A percentile compares a stretch with the other conserved stretches of the same genome.
phyloP scores from a whole-genome alignment of 257 asterid species.

The Primulina huaijiensis region DNA sequence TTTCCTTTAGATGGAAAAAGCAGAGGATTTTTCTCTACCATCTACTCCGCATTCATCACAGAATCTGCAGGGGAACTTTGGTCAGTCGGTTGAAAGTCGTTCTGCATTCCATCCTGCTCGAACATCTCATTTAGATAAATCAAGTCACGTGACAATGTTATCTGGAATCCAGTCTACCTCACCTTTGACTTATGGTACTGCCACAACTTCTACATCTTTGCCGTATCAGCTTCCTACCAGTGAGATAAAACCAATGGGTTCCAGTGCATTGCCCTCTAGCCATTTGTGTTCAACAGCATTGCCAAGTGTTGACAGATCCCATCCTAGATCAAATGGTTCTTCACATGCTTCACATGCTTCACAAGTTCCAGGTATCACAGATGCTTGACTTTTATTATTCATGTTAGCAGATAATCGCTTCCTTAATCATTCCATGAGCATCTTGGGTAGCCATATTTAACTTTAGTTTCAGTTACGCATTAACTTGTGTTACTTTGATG shows the following conservation, averaged over 20 bases:
- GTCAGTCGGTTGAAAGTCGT: conserved; percentile 47
- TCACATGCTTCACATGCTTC: conserved; percentile 46
- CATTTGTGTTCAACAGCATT: conserved; percentile 50
- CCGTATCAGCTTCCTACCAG: conserved; percentile 89
- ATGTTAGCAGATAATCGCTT: not conserved
- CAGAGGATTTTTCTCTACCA: conserved; percentile 50
- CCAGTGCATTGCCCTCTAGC: conserved; percentile 48
- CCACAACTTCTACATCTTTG: conserved; percentile 46
- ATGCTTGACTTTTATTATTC: conserved; percentile 14
- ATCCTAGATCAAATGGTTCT: conserved; percentile 66
- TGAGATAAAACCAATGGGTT: conserved; percentile 66
- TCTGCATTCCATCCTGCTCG: conserved; percentile 40
- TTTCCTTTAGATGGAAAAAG: conserved; percentile 71
- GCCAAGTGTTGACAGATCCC: conserved; percentile 61
- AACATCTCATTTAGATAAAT: conserved; percentile 55
- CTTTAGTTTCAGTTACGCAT: conserved; percentile 17
- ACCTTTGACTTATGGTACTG: conserved; percentile 40
- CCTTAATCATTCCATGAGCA: conserved; percentile 4
- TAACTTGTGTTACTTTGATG: conserved; percentile 7
- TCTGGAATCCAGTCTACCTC: conserved; percentile 53
- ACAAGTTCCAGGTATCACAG: conserved; percentile 61
- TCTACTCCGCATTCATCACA: conserved; percentile 51
- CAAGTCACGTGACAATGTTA: conserved; percentile 43
- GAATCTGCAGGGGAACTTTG: conserved; percentile 42
- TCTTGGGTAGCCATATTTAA: conserved; percentile 15